Base-by-base conservation (phyloP, 106 monocot genomes). In the Dendrobium nobile region DNA sequence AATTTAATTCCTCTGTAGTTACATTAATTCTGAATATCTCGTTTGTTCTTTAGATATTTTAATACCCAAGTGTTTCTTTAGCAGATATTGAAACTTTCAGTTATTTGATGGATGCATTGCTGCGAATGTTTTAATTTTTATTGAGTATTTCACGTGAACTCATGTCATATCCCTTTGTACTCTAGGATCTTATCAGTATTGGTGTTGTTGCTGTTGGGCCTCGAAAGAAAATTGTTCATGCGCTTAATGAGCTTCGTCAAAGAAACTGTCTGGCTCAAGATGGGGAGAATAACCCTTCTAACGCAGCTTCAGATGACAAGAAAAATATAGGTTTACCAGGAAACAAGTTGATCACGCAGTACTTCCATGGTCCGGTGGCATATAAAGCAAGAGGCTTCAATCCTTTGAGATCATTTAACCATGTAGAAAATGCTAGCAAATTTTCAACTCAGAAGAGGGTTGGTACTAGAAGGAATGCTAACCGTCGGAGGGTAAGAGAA, bases 321-420 rank as follows among this genome's bases (percentile, higher is more conserved):
- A 56, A 61, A 77, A 91, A 81, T 73, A 16, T 55, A 42, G 48
- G 43, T 33, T 9, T 73, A n/a, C 47, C 75, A 73, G 88, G 84
- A 28, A 99, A 99, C 84, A 99, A 93, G 80, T 81, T 99, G 85
- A 99, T 99, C 20, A 99, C 98, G 16, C 89, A 99, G 79, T 99
- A 83, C 72, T 99, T 99, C 80, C 82, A 59, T 72, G 88, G 87
- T 77, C 75, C 88, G 42, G 64, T 70, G 56, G 42, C 47, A 75
- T n/a, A 64, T 73, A 84, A 72, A 76, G 77, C 59, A 5, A 89
- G 77, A 17, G 80, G 64, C 51, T 19, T 51, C 75, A 84, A 42
- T 37, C 40, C 22, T 15, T 45, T 13, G 67, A 83, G 73, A 73
- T 42, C 77, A 33, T 43, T 72, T 78, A 31, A 27, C 78, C 47